Conservation (phyloP, 805 yeast species). For the Candida ponderosae region DNA sequence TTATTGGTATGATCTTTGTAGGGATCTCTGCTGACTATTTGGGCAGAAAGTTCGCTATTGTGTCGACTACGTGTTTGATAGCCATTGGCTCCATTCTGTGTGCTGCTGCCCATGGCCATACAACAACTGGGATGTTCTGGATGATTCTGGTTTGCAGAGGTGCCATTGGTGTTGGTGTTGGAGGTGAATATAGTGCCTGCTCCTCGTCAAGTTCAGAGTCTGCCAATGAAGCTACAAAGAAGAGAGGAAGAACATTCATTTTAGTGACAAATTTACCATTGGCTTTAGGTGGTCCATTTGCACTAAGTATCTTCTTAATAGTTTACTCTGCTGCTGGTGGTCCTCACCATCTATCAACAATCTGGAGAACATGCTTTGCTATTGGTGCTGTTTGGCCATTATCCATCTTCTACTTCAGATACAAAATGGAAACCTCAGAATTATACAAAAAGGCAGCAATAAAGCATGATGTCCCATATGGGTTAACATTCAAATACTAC, state of each 20-base stretch:
- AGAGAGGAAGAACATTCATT: conserved; percentile 59
- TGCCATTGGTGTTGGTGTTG: conserved; percentile 70
- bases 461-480: conserved; percentile 47
- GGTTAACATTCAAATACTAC: conserved; percentile 53
- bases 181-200: conserved; percentile 70
- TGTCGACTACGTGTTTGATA: conserved; percentile 52
- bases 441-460: conserved; percentile 61
- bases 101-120: conserved; percentile 60
- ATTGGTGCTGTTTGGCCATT: conserved; percentile 64
- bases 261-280: conserved; percentile 69
- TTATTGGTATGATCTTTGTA: conserved; percentile 36
- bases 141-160: conserved; percentile 71
- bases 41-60: conserved; percentile 67
- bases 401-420: conserved; percentile 63
- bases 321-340: conserved; percentile 52
- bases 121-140: conserved; percentile 61
- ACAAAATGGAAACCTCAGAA: conserved; percentile 59
- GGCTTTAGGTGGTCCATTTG: conserved; percentile 75
- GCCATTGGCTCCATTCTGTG: conserved; percentile 60
- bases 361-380: conserved; percentile 68
- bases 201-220: conserved; percentile 67
- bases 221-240: conserved; percentile 56
- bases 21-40: conserved; percentile 52
- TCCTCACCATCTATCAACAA: conserved; percentile 32
- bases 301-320: conserved; percentile 56